phyloP scores from a whole-genome alignment of 441 rosid species.

The Melianthus villosus region DNA sequence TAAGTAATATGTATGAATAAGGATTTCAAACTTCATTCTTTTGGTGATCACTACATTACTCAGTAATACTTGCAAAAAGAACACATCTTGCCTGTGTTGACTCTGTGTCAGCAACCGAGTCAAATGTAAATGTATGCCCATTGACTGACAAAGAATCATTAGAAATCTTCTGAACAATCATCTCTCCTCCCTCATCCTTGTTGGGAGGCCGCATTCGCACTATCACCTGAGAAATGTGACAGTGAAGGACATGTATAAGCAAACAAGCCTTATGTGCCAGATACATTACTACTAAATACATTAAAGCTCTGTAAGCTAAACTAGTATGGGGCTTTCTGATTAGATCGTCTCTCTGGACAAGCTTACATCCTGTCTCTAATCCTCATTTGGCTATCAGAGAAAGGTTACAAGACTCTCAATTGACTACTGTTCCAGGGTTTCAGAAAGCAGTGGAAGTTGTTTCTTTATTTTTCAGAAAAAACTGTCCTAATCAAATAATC shows the following conservation, averaged over 20 bases:
- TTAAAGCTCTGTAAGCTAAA: not conserved
- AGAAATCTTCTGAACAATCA: slow-evolving; percentile 47
- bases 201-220: slow-evolving; percentile 76
- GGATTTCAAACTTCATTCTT: no score
- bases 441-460: no score
- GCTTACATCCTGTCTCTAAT: no score
- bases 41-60: no score
- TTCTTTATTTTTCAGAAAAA: no score
- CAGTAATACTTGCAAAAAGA: no score
- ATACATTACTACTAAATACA: not conserved
- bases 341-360: no score
- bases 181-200: slow-evolving; percentile 55
- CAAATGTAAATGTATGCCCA: slow-evolving; percentile 79
- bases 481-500: no score
- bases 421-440: no score
- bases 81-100: slow-evolving; percentile 50
- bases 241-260: not conserved
- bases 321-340: no score
- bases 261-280: not conserved
- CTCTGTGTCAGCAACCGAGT: slow-evolving; percentile 63
- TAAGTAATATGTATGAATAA: slow-evolving; percentile 3
- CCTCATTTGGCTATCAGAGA: no score
- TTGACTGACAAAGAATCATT: slow-evolving; percentile 50
- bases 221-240: slow-evolving; percentile 34
- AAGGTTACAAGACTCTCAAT: no score